Conservation (phyloP, 2,329 filamentous ascomycete genomes). For the Eutypella sp. region DNA sequence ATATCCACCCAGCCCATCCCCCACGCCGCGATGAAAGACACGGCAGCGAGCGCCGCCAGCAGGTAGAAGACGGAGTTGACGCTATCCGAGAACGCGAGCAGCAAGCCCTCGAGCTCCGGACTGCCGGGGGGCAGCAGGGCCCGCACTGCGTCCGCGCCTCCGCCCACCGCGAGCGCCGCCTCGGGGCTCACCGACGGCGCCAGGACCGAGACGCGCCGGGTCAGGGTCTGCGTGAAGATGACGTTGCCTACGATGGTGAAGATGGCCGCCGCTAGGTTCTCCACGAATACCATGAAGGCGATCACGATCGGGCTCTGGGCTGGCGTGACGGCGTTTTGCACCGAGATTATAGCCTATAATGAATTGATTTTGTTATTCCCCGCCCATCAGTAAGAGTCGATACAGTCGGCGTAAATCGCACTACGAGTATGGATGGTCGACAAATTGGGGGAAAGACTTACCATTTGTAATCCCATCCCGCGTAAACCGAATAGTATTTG, state of each 20-base stretch:
- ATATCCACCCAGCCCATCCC: constrained; percentile 3
- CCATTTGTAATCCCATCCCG: constrained; percentile 1
- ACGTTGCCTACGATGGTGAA: background rate
- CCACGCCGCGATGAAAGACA: background rate
- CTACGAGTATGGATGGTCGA: background rate
- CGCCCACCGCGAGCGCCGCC: background rate
- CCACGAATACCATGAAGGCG: constrained; percentile 1
- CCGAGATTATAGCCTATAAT: background rate
- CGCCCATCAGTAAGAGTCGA: background rate
- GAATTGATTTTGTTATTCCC: background rate
- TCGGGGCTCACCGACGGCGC: background rate
- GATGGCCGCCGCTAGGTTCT: constrained; percentile 1
- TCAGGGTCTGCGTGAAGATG: background rate
- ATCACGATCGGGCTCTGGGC: background rate
- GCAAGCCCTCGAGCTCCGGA: background rate
- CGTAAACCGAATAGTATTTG: constrained; percentile 1
- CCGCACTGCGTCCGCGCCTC: constrained; percentile 1
- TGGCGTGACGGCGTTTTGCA: background rate
- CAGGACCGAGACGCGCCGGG: background rate
- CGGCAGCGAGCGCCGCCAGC: background rate
- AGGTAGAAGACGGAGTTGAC: constrained; percentile 2
- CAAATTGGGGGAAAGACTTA: background rate
- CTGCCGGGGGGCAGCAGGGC: background rate
- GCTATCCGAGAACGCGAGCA: background rate
- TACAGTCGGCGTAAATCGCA: background rate